Evolutionary conservation across 306 rosid species (phyloP).

Genomic region (Carpinus fangiana): DNA sequence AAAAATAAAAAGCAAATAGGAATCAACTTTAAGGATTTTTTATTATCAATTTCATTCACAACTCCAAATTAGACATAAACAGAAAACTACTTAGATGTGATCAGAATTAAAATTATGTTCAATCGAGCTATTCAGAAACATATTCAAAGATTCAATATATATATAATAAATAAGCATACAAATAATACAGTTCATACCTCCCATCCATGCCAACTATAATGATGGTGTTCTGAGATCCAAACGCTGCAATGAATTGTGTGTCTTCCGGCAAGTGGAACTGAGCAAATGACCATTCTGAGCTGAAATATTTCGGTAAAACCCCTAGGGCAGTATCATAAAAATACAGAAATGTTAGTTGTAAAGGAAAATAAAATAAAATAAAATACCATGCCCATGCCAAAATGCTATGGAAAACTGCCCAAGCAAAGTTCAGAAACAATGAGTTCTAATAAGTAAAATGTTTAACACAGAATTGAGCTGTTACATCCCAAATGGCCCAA

Average conservation of each 20-base stretch:
- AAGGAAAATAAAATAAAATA: slow-evolving; percentile 15
- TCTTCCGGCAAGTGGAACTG: slow-evolving; percentile 77
- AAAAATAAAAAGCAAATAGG: neutral
- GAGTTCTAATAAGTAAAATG: slow-evolving; percentile 1
- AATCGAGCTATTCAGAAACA: neutral
- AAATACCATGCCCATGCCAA: neutral
- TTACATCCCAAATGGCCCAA: neutral
- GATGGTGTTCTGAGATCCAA: slow-evolving; percentile 76
- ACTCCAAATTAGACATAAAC: neutral
- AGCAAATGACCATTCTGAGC: slow-evolving; percentile 99
- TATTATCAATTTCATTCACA: neutral
- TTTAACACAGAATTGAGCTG: neutral
- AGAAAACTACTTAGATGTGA: slow-evolving; percentile 8
- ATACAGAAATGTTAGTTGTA: slow-evolving; percentile 6
- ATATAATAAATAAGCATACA: no score
- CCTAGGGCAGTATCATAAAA: slow-evolving; percentile 44
- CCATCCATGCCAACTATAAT: slow-evolving; percentile 85
- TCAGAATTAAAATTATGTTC: neutral
- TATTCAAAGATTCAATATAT: neutral
- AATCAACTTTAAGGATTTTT: neutral
- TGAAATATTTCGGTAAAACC: slow-evolving; percentile 89
- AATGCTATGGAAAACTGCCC: slow-evolving; percentile 6
- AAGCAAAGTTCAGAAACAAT: slow-evolving; percentile 23
- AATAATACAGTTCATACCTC: slow-evolving; percentile 47
- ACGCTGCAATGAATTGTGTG: slow-evolving; percentile 73